Conservation (phyloP, 2,329 filamentous ascomycete species). For the Cytospora piceae region DNA sequence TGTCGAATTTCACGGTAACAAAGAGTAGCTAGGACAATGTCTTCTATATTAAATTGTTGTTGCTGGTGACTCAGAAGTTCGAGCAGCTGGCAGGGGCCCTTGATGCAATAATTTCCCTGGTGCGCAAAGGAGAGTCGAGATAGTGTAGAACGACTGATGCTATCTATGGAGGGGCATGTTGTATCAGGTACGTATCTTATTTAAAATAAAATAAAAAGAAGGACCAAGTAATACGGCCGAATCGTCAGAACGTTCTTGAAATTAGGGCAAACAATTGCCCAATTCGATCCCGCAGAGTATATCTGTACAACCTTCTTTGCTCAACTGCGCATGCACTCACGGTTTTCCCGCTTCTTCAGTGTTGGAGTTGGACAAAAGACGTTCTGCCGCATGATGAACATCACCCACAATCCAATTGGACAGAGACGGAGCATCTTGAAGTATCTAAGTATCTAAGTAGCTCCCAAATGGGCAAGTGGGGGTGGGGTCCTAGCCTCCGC, state of each 20-base stretch:
- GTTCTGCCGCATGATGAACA: conserved; percentile 3
- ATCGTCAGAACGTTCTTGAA: not conserved
- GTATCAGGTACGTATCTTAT: not conserved
- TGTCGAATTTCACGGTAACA: not conserved
- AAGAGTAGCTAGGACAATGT: not conserved
- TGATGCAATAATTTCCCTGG: conserved; percentile 13
- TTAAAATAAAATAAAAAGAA: not conserved
- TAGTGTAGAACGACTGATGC: not conserved
- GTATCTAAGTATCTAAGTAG: not conserved
- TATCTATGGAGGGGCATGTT: not conserved
- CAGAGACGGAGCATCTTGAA: not conserved
- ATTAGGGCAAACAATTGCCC: not conserved
- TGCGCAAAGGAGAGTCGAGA: not conserved
- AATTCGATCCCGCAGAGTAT: conserved; percentile 2
- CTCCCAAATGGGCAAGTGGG: conserved; percentile 16
- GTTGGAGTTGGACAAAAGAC: not conserved
- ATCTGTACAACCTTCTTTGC: not conserved
- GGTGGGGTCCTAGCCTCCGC: conserved; percentile 11
- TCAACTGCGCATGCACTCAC: not conserved
- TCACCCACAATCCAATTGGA: conserved; percentile 5
- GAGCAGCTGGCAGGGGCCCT: conserved; percentile 9
- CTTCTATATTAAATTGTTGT: not conserved
- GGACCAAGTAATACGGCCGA: not conserved
- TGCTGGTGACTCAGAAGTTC: conserved; percentile 27
- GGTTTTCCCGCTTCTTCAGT: not conserved